Conservation (phyloP, 2,329 filamentous ascomycete genomes). For the Sporothrix pallida region DNA sequence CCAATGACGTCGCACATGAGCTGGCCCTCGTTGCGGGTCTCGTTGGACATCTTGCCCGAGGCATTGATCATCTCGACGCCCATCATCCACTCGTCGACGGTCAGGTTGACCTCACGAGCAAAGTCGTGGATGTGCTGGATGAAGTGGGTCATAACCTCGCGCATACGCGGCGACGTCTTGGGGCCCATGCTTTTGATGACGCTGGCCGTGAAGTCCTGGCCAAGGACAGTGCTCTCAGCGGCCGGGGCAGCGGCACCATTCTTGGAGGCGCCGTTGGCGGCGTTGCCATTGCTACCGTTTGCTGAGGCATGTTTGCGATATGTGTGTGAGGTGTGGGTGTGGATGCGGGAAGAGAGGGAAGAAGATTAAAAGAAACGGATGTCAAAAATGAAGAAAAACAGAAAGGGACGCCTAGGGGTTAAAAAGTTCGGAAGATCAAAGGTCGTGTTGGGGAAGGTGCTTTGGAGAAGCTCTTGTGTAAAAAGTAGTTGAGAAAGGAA, state of each 20-base stretch:
- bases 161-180: conserved; percentile 63
- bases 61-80: conserved; percentile 67
- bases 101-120: conserved; percentile 69
- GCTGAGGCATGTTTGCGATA: conserved; percentile 5
- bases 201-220: conserved; percentile 61
- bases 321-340: no score
- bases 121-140: conserved; percentile 72
- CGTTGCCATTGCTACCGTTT: neutral
- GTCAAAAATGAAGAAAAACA: neutral
- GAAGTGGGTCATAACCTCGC: conserved; percentile 62
- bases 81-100: conserved; percentile 69
- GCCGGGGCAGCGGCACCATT: conserved; percentile 35
- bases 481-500: conserved; percentile 5
- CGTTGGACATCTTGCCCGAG: conserved; percentile 63
- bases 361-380: neutral
- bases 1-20: conserved; percentile 67
- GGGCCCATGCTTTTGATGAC: conserved; percentile 70
- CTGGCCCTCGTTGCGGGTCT: conserved; percentile 67
- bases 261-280: neutral
- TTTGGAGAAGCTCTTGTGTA: neutral
- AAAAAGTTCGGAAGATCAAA: neutral
- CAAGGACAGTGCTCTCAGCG: conserved; percentile 45
- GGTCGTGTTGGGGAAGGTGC: neutral
- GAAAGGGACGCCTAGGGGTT: neutral
- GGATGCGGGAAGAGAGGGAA: neutral